Percentiles rank a stretch among this genome's conserved stretches.
Conservation (phyloP, 2,329 filamentous ascomycete species). For the Sarocladium brachiariae region DNA sequence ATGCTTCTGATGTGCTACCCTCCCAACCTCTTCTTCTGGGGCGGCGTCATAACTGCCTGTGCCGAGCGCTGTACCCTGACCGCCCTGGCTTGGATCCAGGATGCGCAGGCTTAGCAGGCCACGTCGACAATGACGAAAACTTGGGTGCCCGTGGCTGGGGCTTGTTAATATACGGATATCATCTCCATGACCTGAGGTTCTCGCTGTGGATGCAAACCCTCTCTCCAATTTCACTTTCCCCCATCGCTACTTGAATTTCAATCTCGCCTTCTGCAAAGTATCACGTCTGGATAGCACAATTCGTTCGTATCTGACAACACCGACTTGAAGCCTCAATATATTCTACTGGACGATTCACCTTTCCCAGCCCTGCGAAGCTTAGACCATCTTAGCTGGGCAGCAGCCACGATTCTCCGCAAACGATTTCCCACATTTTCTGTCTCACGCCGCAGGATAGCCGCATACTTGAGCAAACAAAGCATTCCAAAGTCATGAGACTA, state of each 20-base stretch:
- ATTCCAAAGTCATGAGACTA: conserved; percentile 18
- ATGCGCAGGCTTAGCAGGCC: not conserved
- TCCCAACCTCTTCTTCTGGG: conserved; percentile 2
- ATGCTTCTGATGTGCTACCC: not conserved
- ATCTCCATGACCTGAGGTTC: not conserved
- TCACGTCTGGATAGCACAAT: no score
- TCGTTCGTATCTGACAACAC: no score
- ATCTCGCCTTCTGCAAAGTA: no score
- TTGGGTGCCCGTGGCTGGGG: not conserved
- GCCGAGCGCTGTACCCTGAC: not conserved
- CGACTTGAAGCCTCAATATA: no score
- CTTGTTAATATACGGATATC: not conserved
- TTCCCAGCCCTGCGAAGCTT: not conserved
- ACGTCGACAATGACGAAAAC: conserved; percentile 4
- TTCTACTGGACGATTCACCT: no score
- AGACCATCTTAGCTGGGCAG: conserved; percentile 6
- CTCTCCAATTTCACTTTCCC: not conserved
- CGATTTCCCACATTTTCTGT: conserved; percentile 10
- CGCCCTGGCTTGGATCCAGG: not conserved
- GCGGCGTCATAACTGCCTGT: conserved; percentile 4
- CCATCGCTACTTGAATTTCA: not conserved
- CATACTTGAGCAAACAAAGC: not conserved
- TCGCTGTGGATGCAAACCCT: not conserved
- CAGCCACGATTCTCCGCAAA: not conserved
- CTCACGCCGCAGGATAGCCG: not conserved